Evolutionary conservation across 2,329 filamentous ascomycete species (phyloP).

Genomic region (Fusarium torreyae): DNA sequence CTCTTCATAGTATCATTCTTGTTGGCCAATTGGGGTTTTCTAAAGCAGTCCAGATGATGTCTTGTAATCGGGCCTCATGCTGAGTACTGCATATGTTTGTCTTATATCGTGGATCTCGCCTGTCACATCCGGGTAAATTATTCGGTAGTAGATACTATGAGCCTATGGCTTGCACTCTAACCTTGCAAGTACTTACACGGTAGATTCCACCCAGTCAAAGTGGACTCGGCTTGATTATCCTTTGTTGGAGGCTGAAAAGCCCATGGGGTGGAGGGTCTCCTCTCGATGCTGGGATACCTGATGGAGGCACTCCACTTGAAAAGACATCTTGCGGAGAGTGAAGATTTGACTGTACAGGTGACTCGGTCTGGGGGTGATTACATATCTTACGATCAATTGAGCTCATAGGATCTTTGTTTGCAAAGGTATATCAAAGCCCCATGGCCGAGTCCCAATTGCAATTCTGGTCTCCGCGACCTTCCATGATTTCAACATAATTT

Average conservation of each 20-base stretch:
- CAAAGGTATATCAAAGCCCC: slow-evolving; percentile 7
- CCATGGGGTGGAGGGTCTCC: background rate
- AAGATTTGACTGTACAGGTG: slow-evolving; percentile 23
- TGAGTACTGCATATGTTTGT: background rate
- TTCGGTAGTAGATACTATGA: slow-evolving; percentile 19
- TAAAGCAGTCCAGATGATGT: background rate
- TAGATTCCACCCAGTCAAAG: background rate
- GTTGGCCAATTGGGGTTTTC: slow-evolving; percentile 10
- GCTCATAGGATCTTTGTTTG: background rate
- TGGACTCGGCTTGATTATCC: slow-evolving; percentile 9
- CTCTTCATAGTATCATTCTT: background rate
- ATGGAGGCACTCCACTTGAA: slow-evolving; percentile 34
- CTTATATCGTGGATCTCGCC: background rate
- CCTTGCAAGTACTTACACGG: background rate
- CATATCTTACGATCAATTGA: slow-evolving; percentile 4
- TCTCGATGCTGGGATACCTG: slow-evolving; percentile 6
- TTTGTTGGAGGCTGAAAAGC: background rate
- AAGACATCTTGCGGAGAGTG: slow-evolving; percentile 13
- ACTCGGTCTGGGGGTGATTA: slow-evolving; percentile 13
- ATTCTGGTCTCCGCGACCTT: background rate
- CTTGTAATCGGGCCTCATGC: background rate
- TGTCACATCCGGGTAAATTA: slow-evolving; percentile 32
- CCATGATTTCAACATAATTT: background rate
- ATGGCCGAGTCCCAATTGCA: background rate
- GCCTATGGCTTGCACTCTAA: slow-evolving; percentile 6